Conservation (phyloP, 306 rosid species). For the Oxytropis ochrocephala region DNA sequence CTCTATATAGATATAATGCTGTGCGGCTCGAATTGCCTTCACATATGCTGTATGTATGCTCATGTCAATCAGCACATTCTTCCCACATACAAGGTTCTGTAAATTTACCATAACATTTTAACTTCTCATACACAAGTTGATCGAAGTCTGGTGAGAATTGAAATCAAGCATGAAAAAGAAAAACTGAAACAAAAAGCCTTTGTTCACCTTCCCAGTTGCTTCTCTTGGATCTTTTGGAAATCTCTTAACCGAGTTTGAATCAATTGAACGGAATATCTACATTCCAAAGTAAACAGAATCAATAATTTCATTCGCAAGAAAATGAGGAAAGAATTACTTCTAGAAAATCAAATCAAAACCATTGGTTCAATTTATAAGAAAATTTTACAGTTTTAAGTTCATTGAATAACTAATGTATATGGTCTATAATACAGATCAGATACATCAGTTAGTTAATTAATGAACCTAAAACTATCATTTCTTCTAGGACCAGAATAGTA, state of each 20-base stretch:
- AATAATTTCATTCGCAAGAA: background rate
- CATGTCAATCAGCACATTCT: conserved; percentile 85
- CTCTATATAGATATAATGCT: conserved; percentile 79
- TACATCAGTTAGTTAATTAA: too few species aligned
- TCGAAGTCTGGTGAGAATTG: background rate
- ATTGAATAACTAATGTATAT: too few species aligned
- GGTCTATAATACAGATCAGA: too few species aligned
- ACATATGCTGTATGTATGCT: conserved; percentile 90
- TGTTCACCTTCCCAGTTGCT: conserved; percentile 68
- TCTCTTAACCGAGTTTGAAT: conserved; percentile 76
- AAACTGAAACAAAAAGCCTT: conserved; percentile 25
- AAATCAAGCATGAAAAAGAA: conserved; percentile 7
- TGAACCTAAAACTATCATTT: too few species aligned
- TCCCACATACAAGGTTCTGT: conserved; percentile 89
- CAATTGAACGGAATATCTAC: conserved; percentile 94
- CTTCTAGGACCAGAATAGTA: too few species aligned
- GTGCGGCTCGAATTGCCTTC: conserved; percentile 80
- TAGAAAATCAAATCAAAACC: conserved; percentile 18
- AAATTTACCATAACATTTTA: conserved; percentile 16
- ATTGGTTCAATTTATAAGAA: too few species aligned
- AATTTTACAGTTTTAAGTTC: too few species aligned
- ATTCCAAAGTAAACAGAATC: conserved; percentile 23
- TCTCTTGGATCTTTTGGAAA: conserved; percentile 90
- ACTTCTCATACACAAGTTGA: conserved; percentile 4
- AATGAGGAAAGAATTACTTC: background rate